Percentiles rank a stretch among this genome's conserved stretches.
phyloP scores from a whole-genome alignment of 139 green algal genomes.

The Mychonastes homosphaera region DNA sequence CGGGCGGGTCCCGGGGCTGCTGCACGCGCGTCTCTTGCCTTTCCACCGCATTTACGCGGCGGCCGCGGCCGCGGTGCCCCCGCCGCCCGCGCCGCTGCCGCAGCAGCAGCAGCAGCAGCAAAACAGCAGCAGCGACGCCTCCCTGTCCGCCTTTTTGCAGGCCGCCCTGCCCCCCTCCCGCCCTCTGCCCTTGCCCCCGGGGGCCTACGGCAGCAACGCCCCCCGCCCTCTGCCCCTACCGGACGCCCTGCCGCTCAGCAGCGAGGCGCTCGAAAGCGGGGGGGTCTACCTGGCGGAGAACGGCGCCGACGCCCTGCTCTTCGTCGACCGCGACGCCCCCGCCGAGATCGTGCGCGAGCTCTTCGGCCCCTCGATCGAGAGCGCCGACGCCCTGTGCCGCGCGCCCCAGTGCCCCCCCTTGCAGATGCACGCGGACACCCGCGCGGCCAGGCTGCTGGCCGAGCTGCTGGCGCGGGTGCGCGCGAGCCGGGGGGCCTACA shows the following conservation, averaged over 20 bases:
- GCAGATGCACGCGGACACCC: slow-evolving; percentile 19
- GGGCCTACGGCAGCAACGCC: too few relatives aligned
- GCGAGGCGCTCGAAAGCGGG: slow-evolving; percentile 45
- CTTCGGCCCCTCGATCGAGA: not conserved
- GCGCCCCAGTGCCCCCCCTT: slow-evolving; percentile 4
- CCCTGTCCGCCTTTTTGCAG: not conserved
- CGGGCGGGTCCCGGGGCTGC: slow-evolving; percentile 33
- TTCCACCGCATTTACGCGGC: slow-evolving; percentile 18
- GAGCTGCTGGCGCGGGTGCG: slow-evolving; percentile 48
- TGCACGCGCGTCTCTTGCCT: slow-evolving; percentile 56
- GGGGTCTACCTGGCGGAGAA: slow-evolving; percentile 81
- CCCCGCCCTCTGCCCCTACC: slow-evolving; percentile 2
- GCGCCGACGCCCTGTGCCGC: slow-evolving; percentile 34
- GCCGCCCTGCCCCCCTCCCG: slow-evolving; percentile 9
- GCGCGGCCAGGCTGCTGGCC: slow-evolving; percentile 25
- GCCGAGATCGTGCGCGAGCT: slow-evolving; percentile 13
- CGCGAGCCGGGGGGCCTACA: slow-evolving; percentile 47
- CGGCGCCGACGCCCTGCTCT: slow-evolving; percentile 41
- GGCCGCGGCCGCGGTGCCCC: slow-evolving; percentile 3
- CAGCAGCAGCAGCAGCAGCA: not conserved
- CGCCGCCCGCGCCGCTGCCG: slow-evolving; percentile 6
- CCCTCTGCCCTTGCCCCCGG: not conserved
- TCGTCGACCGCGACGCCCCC: slow-evolving; percentile 23
- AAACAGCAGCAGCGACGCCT: not conserved
- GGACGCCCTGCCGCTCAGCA: slow-evolving; percentile 29